These are phyloP conservation scores for Candida nemodendra DNA, from an alignment of 805 yeast genomes.

Conservation along the genomic window DNA sequence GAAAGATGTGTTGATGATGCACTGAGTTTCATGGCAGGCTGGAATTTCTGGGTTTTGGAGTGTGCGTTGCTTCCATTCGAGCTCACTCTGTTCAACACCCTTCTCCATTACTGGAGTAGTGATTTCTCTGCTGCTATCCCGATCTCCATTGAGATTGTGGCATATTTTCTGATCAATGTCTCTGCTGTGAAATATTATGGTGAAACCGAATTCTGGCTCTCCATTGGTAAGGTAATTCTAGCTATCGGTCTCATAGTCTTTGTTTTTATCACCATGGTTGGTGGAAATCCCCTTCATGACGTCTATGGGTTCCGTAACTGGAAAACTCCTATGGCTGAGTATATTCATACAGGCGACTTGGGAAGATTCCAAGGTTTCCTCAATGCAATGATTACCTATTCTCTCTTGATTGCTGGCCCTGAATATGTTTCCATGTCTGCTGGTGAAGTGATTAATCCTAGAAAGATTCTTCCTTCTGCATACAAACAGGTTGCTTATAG, in stretches of 20 bases:
- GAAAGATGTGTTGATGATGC: slow-evolving; percentile 47
- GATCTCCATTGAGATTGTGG: slow-evolving; percentile 39
- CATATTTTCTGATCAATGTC: slow-evolving; percentile 41
- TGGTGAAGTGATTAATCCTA: slow-evolving; percentile 47
- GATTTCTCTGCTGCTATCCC: slow-evolving; percentile 48
- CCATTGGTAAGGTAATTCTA: slow-evolving; percentile 42
- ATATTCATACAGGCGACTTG: slow-evolving; percentile 39
- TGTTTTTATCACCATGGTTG: slow-evolving; percentile 48
- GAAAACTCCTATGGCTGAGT: slow-evolving; percentile 34
- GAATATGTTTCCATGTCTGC: slow-evolving; percentile 49
- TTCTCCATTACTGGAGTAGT: slow-evolving; percentile 48
- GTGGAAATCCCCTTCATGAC: slow-evolving; percentile 48
- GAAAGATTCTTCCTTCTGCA: slow-evolving; percentile 47
- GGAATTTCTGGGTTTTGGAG: slow-evolving; percentile 50
- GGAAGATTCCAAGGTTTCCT: slow-evolving; percentile 48
- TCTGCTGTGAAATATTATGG: slow-evolving; percentile 47
- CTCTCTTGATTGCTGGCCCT: slow-evolving; percentile 48
- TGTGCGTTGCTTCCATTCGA: slow-evolving; percentile 50
- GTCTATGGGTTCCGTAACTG: slow-evolving; percentile 36
- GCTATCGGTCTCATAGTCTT: slow-evolving; percentile 44
- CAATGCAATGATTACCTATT: slow-evolving; percentile 40
- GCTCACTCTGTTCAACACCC: slow-evolving; percentile 44
- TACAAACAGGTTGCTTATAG: slow-evolving; percentile 46
- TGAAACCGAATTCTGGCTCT: slow-evolving; percentile 47
- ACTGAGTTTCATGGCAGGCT: slow-evolving; percentile 45